phyloP scores from a whole-genome alignment of 306 rosid species.

The Rosa rugosa region DNA sequence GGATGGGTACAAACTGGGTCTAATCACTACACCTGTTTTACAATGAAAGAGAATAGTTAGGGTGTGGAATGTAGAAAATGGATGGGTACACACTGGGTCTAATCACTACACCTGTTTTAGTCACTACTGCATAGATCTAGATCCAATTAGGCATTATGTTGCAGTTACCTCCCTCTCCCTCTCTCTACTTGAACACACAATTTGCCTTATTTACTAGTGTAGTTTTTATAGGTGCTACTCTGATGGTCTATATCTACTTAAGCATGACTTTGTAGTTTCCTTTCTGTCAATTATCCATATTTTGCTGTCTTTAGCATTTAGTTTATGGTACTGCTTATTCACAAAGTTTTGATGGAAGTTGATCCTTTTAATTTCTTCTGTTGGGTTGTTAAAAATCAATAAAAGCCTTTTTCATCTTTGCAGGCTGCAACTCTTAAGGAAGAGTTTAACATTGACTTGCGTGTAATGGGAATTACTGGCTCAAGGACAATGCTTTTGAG shows the following conservation, averaged over 20 bases:
- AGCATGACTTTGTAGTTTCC: background rate
- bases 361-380: background rate
- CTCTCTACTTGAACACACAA: background rate
- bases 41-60: too few relatives aligned
- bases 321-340: background rate
- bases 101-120: background rate
- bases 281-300: background rate
- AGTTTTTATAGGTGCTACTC: background rate
- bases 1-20: background rate
- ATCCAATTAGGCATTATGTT: background rate
- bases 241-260: background rate
- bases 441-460: conserved; percentile 92
- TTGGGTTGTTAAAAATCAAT: background rate
- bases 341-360: background rate
- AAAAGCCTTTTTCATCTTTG: conserved; percentile 19
- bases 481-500: conserved; percentile 81
- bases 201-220: background rate
- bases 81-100: background rate
- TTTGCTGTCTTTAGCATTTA: background rate
- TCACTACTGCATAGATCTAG: background rate
- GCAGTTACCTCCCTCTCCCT: background rate
- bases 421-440: conserved; percentile 88
- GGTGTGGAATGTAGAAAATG: background rate
- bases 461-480: conserved; percentile 88
- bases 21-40: background rate